Percentiles rank a stretch among this genome's conserved stretches.
These are phyloP conservation scores for Aspergillus aculeatinus DNA, from an alignment of 2,329 filamentous ascomycete genomes.

Conservation along the genomic window DNA sequence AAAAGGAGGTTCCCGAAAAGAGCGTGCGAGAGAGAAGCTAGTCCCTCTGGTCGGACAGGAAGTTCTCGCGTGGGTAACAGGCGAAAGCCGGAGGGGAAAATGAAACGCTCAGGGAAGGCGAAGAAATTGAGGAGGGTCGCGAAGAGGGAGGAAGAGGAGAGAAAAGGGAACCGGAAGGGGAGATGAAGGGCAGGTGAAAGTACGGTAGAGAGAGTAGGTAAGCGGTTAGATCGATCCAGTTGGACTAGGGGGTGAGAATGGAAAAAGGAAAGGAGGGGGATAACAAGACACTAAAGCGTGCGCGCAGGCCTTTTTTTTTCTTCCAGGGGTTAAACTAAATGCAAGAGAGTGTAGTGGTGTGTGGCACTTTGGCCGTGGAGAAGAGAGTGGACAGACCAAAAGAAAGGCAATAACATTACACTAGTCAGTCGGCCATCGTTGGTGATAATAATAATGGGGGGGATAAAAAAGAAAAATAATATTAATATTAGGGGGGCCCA, in stretches of 20 bases:
- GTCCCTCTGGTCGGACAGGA: slow-evolving; percentile 44
- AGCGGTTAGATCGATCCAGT: slow-evolving; percentile 5
- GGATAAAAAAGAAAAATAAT: neutral
- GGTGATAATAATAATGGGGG: neutral
- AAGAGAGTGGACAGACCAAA: slow-evolving; percentile 3
- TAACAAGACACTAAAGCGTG: slow-evolving; percentile 8
- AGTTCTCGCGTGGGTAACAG: slow-evolving; percentile 30
- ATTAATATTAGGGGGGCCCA: neutral
- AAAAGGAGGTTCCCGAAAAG: slow-evolving; percentile 37
- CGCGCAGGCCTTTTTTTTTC: neutral
- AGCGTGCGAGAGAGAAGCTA: slow-evolving; percentile 41
- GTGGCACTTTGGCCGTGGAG: slow-evolving; percentile 6
- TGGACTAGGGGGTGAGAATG: slow-evolving; percentile 9
- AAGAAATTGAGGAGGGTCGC: slow-evolving; percentile 23
- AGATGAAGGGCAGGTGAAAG: slow-evolving; percentile 18
- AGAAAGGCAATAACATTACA: neutral
- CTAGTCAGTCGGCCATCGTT: neutral
- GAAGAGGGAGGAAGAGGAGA: slow-evolving; percentile 27
- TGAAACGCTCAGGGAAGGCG: slow-evolving; percentile 21
- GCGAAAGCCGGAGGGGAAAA: slow-evolving; percentile 23
- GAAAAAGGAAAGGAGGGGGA: slow-evolving; percentile 8
- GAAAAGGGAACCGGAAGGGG: slow-evolving; percentile 24
- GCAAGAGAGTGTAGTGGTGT: neutral
- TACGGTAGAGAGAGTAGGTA: neutral
- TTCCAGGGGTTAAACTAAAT: slow-evolving; percentile 1